Percentiles rank a stretch among this genome's conserved stretches.
These are phyloP conservation scores for Astragalus membranaceus DNA, from an alignment of 306 rosid species.

Conservation along the genomic window DNA sequence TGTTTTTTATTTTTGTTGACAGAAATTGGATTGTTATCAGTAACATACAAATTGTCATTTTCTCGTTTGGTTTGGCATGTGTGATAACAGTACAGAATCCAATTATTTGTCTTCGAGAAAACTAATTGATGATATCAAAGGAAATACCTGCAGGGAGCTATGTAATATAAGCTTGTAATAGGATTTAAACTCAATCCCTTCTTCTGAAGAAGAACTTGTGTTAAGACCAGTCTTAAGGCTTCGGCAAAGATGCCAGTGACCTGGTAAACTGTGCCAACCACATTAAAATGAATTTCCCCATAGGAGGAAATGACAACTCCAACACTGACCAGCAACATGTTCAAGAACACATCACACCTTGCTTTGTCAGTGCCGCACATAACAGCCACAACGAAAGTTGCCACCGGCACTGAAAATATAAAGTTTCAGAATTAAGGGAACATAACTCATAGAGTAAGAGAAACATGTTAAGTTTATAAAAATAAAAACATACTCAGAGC, in stretches of 20 bases:
- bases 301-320: slow-evolving; percentile 90
- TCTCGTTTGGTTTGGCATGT: slow-evolving; percentile 58
- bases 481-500: slow-evolving; percentile 48
- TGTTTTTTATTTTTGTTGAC: too few relatives aligned
- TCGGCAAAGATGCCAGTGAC: slow-evolving; percentile 85
- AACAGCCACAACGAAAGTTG: slow-evolving; percentile 73
- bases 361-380: slow-evolving; percentile 79
- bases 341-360: slow-evolving; percentile 81
- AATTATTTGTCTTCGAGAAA: not conserved
- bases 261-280: slow-evolving; percentile 84
- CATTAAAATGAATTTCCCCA: slow-evolving; percentile 85
- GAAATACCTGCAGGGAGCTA: slow-evolving; percentile 92
- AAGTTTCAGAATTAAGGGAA: slow-evolving; percentile 16
- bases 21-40: not conserved
- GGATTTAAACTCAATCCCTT: slow-evolving; percentile 86
- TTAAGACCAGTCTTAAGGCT: slow-evolving; percentile 86
- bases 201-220: slow-evolving; percentile 87
- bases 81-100: slow-evolving; percentile 7
- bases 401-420: slow-evolving; percentile 82
- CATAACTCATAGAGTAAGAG: not conserved
- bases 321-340: slow-evolving; percentile 90
- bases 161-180: slow-evolving; percentile 79
- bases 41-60: not conserved
- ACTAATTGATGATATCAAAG: not conserved
- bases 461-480: not conserved